Percentiles rank a stretch among this genome's conserved stretches.
These are phyloP conservation scores for Phellopilus nigrolimitatus DNA, from an alignment of 1,284 basidiomycete species.

Conservation along the genomic window DNA sequence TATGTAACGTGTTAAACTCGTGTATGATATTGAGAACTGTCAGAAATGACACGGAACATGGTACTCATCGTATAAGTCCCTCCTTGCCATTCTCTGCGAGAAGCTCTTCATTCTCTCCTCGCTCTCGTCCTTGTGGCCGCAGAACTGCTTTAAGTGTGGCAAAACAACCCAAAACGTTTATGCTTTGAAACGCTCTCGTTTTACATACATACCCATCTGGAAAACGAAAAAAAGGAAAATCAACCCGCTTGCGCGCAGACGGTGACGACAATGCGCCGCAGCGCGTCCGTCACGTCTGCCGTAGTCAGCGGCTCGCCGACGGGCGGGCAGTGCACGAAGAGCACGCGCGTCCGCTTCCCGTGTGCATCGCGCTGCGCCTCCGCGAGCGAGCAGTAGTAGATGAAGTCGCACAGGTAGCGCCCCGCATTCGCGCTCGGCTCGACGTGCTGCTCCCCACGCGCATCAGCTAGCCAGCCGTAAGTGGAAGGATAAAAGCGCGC, in stretches of 20 bases:
- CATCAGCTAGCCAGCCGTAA: constrained; percentile 14
- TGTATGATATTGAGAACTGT: too few species aligned
- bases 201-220: too few species aligned
- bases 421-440: constrained; percentile 72
- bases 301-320: constrained; percentile 55
- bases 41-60: too few species aligned
- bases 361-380: constrained; percentile 55
- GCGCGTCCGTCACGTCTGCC: constrained; percentile 60
- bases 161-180: too few species aligned
- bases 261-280: constrained; percentile 56
- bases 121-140: too few species aligned
- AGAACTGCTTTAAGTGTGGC: too few species aligned
- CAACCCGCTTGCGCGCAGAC: constrained; percentile 32
- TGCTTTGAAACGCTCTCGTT: too few species aligned
- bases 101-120: too few species aligned
- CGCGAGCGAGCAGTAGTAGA: constrained; percentile 74
- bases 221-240: too few species aligned
- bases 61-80: too few species aligned
- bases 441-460: constrained; percentile 42
- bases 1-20: too few species aligned
- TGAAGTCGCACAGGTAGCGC: constrained; percentile 73
- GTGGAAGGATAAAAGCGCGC: constrained; percentile 24
- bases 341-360: constrained; percentile 50
- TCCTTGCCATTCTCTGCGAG: too few species aligned
- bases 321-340: constrained; percentile 71